Evolutionary conservation across 495 filamentous ascomycete genomes (phyloP).

Genomic region (Aspergillus saccharolyticus): DNA sequence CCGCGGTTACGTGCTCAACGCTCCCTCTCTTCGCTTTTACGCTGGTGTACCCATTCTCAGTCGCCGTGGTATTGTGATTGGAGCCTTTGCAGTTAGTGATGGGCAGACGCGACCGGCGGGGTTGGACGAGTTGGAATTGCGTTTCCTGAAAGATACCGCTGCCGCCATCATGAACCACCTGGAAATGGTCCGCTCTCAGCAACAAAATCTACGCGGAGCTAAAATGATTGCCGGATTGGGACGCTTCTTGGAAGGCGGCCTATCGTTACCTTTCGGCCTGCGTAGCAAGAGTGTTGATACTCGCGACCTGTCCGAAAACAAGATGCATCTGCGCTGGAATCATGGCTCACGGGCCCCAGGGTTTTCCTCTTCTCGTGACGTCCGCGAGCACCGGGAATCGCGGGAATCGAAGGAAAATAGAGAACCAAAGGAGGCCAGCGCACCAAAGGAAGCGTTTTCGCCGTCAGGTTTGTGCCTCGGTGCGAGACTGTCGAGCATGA

Average conservation of each 20-base stretch:
- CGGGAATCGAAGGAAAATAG: too few species aligned
- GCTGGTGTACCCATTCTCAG: conserved; percentile 54
- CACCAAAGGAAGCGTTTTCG: background rate
- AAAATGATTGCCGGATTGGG: conserved; percentile 15
- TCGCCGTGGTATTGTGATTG: conserved; percentile 51
- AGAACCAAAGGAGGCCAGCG: background rate
- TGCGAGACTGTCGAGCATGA: background rate
- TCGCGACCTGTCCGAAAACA: background rate
- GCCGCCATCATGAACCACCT: conserved; percentile 15
- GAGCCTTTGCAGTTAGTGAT: conserved; percentile 53
- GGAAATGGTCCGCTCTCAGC: conserved; percentile 3
- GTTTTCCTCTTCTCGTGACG: background rate
- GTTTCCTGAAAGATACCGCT: conserved; percentile 21
- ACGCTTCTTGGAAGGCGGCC: conserved; percentile 12
- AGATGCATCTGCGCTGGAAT: background rate
- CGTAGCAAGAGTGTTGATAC: background rate
- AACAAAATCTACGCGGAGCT: conserved; percentile 8
- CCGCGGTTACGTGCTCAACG: conserved; percentile 29
- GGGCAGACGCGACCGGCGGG: conserved; percentile 28
- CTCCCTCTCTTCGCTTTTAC: conserved; percentile 48
- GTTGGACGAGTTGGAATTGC: conserved; percentile 8
- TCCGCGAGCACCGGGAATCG: background rate
- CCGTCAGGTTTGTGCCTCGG: background rate
- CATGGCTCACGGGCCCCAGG: too few species aligned
- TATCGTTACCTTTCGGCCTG: background rate